phyloP scores from a whole-genome alignment of 2,329 filamentous ascomycete genomes.

The Periconia macrospinosa region DNA sequence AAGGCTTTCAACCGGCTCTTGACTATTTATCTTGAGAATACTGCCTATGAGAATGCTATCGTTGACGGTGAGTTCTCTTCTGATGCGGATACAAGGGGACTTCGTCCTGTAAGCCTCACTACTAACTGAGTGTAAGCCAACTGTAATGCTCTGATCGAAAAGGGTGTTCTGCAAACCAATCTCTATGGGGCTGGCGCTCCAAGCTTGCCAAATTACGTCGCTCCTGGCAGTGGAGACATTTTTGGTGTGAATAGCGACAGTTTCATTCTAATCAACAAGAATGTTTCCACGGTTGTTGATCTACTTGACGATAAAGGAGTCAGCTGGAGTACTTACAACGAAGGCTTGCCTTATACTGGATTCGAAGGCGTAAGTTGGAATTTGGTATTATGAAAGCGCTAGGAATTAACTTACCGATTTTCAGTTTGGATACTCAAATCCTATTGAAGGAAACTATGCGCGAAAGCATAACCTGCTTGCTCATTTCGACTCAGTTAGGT shows the following conservation, averaged over 20 bases:
- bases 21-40: background rate
- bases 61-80: background rate
- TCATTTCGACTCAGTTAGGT: background rate
- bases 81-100: background rate
- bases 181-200: background rate
- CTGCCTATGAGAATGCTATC: background rate
- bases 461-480: background rate
- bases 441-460: background rate
- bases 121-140: background rate
- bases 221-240: background rate
- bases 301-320: constrained; percentile 42
- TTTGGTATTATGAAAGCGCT: background rate
- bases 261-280: background rate
- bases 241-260: constrained; percentile 2
- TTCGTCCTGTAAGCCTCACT: background rate
- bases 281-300: constrained; percentile 28
- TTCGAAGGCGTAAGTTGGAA: background rate
- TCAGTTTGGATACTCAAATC: background rate
- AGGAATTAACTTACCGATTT: background rate
- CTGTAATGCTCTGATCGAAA: background rate
- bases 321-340: constrained; percentile 66
- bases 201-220: background rate
- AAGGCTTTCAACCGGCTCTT: background rate
- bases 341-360: constrained; percentile 66
- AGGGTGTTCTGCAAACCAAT: background rate